Evolutionary conservation across 257 asterid genomes (phyloP).

Genomic region (Primulina eburnea): DNA sequence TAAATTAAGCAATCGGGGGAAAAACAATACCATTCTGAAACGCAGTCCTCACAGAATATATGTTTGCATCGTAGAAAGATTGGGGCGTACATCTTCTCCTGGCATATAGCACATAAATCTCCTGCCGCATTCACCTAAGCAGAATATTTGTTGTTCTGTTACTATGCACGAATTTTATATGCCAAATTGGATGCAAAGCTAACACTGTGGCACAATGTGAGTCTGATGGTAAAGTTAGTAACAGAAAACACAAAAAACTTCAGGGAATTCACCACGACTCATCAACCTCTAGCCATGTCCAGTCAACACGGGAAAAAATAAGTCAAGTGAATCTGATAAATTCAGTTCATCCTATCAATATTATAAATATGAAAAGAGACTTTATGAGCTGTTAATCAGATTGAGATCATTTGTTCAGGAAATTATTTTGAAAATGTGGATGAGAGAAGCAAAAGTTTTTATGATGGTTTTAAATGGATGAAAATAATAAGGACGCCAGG

Average conservation of each 20-base stretch:
- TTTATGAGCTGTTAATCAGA: background rate
- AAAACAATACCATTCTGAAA: conserved; percentile 50
- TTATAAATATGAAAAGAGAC: background rate
- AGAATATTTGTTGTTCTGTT: conserved; percentile 22
- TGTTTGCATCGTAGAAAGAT: conserved; percentile 62
- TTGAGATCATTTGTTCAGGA: background rate
- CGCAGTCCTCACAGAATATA: conserved; percentile 76
- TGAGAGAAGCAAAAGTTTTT: background rate
- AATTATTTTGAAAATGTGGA: background rate
- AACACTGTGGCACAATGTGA: background rate
- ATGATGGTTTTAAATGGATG: background rate
- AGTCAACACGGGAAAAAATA: background rate
- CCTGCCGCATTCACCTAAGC: conserved; percentile 59
- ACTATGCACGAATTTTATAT: conserved; percentile 5
- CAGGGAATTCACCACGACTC: background rate
- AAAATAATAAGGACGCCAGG: background rate
- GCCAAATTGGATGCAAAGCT: background rate
- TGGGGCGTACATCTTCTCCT: conserved; percentile 71
- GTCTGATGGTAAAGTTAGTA: background rate
- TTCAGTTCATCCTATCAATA: background rate
- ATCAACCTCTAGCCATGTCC: background rate
- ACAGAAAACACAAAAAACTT: no score
- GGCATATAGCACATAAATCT: conserved; percentile 71
- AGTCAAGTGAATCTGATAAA: background rate
- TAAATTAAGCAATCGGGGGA: conserved; percentile 6